Base-by-base conservation (phyloP, 129 eudicot species). In the Rutidosis leptorrhynchoides region DNA sequence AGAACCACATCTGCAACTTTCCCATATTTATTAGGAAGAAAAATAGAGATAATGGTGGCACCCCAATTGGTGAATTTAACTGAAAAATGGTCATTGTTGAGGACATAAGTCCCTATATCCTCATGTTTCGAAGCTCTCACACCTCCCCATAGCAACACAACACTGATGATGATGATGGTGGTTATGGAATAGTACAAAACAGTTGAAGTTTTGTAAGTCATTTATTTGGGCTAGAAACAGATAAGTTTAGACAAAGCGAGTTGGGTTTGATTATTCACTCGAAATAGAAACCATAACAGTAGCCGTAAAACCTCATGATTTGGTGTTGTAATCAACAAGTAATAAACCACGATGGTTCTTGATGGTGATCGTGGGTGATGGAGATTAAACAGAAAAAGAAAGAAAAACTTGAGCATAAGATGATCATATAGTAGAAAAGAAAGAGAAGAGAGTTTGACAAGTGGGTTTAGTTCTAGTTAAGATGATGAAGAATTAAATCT, bases 21-120 rank as follows among this genome's bases (percentile, higher is more conserved):
- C 19, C 96, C 96, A 71, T 83, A 67, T 61, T 80, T 85, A 64
- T 88, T 93, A n/a, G 96, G 96, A 66, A 88, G 85, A 74, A 82
- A 19, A 65, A 88, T 55, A 46, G 96, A 85, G 61, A 85, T 67
- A 55, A 88, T 74, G 40, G 89, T 74, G 5, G 96, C 96, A 24
- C 96, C 96, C 79, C 80, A 88, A 28, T 78, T 78, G 11, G 89
- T 82, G 49, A 83, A 78, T 65, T 83, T 88, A 8, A 74, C 65
- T 46, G 81, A 80, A 71, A 88, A 82, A 65, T 88, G 67, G 26
- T 81, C 87, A 46, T 73, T 85, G 74, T 85, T 85, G 43, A 87
- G 77, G 68, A 83, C 90, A 74, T 81, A 87, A 17, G 81, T 61
- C 67, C 79, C 77, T 12, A 75, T 26, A 27, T 65, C 78, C 7